Evolutionary conservation across 1,284 basidiomycete genomes (phyloP).

Genomic region (Leccinum solheimii): DNA sequence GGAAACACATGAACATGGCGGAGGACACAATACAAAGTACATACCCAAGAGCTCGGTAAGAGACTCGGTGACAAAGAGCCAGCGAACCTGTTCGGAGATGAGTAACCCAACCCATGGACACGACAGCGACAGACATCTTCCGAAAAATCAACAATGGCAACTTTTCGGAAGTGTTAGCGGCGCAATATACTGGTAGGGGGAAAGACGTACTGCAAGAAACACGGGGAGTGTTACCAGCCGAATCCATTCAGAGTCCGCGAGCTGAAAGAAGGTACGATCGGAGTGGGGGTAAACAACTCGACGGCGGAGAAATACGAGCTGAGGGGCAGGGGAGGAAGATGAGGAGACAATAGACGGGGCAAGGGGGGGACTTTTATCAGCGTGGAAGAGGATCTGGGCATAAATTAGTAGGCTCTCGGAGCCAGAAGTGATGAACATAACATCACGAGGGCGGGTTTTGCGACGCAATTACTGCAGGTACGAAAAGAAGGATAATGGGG

Average conservation of each 20-base stretch:
- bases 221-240: conserved; percentile 44
- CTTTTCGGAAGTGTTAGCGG: conserved; percentile 37
- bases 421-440: conserved; percentile 17
- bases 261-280: conserved; percentile 5
- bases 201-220: conserved; percentile 67
- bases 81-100: conserved; percentile 50
- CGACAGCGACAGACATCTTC: conserved; percentile 49
- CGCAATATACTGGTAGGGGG: conserved; percentile 1
- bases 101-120: neutral
- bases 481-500: conserved; percentile 2
- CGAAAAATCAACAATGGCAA: conserved; percentile 74
- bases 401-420: conserved; percentile 16
- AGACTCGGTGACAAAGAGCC: conserved; percentile 71
- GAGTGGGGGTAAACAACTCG: neutral
- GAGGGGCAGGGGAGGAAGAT: conserved; percentile 1
- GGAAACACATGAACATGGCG: neutral
- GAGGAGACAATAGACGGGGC: conserved; percentile 5
- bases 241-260: conserved; percentile 29
- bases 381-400: conserved; percentile 7
- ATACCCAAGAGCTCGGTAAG: conserved; percentile 68
- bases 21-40: conserved; percentile 13
- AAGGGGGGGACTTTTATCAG: conserved; percentile 22
- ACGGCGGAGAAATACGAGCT: neutral
- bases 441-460: conserved; percentile 19
- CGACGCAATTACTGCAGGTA: conserved; percentile 3